Evolutionary conservation across 148 eudicot species (phyloP), one percentile per base, ranked within the genome.

Genomic region (Heliamphora exappendiculata): DNA sequence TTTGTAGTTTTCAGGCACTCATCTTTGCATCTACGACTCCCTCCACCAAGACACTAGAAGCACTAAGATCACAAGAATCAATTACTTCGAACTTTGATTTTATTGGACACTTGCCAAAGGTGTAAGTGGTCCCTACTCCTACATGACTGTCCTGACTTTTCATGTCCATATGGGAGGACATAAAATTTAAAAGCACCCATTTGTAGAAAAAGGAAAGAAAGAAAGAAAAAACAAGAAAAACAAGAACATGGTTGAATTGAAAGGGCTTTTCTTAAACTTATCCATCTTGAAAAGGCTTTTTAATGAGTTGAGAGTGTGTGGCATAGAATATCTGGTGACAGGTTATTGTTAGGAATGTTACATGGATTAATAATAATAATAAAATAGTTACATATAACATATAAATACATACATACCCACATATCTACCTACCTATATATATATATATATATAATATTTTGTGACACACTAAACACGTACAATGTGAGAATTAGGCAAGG

Each of bases 61-160:
- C 29, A 22, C 31, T 26, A n/a, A 37, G 47, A 55, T n/a, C n/a
- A 22, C 33, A 39, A 55, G 50, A 55, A 59, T 60, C 55, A 59
- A 42, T 75, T 75, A n/a, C 76, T 73, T 55, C n/a, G n/a, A 73
- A 57, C 76, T 73, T 73, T 51, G 39, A 31, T 45, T 28, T 75
- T 75, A 75, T 60, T 75, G 68, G 41, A 62, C 57, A 9, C 41
- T 22, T 36, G 19, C n/a, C 19, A 57, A 59, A 75, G 29, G 55
- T 62, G 55, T 9, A 28, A 3, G 69, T 75, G 69, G 69, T 75
- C 77, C 77, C 42, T 28, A 28, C 0, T 12, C 2, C 34, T 39
- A 34, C 5, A 29, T 8, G 58, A 70, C n/a, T 70, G 74, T 19
- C 36, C 20, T 59, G 33, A 59, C 67, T 59, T 74, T 59, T 39